A percentile compares a stretch with the other conserved stretches of the same genome.
Evolutionary conservation across 805 yeast genomes (phyloP).

Genomic region (Sugiyamaella chiloensis): DNA sequence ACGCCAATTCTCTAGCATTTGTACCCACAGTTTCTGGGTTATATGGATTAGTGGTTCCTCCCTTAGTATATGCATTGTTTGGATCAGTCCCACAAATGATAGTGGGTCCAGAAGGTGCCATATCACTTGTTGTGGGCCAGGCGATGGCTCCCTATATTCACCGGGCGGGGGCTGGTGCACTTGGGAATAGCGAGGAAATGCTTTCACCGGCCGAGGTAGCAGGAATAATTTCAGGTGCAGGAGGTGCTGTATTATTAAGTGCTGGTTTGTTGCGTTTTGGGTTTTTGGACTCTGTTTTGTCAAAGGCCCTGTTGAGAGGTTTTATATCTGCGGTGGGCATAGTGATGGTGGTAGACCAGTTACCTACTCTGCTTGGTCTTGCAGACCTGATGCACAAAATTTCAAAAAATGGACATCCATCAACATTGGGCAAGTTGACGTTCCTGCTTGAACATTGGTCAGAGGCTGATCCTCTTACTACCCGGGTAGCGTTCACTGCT

Average conservation of each 20-base stretch:
- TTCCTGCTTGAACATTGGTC: constrained; percentile 52
- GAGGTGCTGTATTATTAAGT: constrained; percentile 69
- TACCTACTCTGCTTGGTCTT: constrained; percentile 70
- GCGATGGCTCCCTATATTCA: constrained; percentile 55
- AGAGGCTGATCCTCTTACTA: constrained; percentile 55
- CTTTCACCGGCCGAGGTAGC: constrained; percentile 54
- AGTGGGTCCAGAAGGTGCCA: constrained; percentile 90
- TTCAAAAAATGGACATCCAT: constrained; percentile 47
- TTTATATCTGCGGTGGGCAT: constrained; percentile 83
- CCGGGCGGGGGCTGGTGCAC: constrained; percentile 6
- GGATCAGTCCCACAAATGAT: constrained; percentile 89
- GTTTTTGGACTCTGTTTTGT: constrained; percentile 73
- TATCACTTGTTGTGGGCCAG: constrained; percentile 79
- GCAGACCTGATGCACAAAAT: constrained; percentile 37
- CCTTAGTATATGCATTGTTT: constrained; percentile 68
- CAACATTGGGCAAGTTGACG: constrained; percentile 65
- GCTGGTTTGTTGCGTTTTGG: constrained; percentile 85
- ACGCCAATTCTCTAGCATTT: constrained; percentile 80
- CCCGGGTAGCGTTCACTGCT: constrained; percentile 54
- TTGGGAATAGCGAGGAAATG: constrained; percentile 8
- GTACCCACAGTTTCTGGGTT: constrained; percentile 80
- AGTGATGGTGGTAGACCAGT: constrained; percentile 75
- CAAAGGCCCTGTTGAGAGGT: constrained; percentile 74
- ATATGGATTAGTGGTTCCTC: constrained; percentile 71
- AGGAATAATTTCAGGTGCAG: constrained; percentile 64